These are phyloP conservation scores for Globisporangium mamillatum DNA, from an alignment of 352 stramenopile genomes.

Conservation along the genomic window DNA sequence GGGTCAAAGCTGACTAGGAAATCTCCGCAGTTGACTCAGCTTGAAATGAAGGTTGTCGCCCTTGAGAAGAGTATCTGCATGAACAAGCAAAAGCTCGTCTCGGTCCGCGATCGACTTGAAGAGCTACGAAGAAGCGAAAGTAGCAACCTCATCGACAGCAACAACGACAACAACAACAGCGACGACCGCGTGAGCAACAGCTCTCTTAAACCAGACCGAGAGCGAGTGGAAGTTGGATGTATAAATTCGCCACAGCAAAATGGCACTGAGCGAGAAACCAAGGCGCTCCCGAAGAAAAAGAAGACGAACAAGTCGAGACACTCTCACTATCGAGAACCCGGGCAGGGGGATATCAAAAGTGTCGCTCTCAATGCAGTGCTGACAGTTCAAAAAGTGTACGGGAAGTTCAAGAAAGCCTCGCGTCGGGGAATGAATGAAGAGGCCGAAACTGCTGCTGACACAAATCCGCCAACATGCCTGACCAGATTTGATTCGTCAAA, in stretches of 20 bases:
- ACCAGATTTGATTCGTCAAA: not conserved
- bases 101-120: not conserved
- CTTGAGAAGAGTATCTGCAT: constrained; percentile 5
- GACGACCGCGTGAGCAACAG: not conserved
- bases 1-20: not conserved
- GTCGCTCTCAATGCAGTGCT: not conserved
- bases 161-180: not conserved
- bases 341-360: not conserved
- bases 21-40: not conserved
- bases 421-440: not conserved
- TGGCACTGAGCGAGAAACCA: not conserved
- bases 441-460: not conserved
- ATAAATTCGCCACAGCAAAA: not conserved
- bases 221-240: not conserved
- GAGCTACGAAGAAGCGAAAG: not conserved
- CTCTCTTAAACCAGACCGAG: not conserved
- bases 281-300: not conserved
- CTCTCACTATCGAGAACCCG: not conserved
- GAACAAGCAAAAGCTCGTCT: constrained; percentile 5
- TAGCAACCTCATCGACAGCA: not conserved
- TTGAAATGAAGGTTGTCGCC: not conserved
- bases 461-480: not conserved
- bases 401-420: not conserved
- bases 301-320: not conserved
- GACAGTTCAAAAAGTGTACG: not conserved